These are phyloP conservation scores for Pseudocercospora macadamiae DNA, from an alignment of 2,329 filamentous ascomycete genomes.

Conservation along the genomic window DNA sequence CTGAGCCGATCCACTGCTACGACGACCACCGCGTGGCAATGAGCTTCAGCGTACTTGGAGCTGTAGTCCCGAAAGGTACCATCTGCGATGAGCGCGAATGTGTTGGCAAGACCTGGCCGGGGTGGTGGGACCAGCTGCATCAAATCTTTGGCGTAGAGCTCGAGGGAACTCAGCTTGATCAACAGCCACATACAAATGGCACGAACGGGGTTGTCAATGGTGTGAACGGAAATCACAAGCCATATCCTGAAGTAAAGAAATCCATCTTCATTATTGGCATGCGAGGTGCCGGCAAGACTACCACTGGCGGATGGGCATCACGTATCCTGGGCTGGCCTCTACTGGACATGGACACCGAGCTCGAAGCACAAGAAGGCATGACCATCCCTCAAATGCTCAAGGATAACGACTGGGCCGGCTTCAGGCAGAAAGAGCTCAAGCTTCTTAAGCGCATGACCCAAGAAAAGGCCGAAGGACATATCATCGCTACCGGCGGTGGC, in stretches of 20 bases:
- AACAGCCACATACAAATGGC: slow-evolving; percentile 28
- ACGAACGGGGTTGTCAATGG: slow-evolving; percentile 42
- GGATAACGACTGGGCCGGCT: slow-evolving; percentile 80
- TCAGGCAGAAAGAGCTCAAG: slow-evolving; percentile 76
- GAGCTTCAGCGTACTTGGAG: slow-evolving; percentile 90
- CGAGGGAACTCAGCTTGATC: slow-evolving; percentile 68
- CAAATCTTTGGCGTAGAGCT: slow-evolving; percentile 76
- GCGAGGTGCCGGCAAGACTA: slow-evolving; percentile 96
- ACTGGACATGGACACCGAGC: slow-evolving; percentile 83
- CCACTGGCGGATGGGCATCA: slow-evolving; percentile 83
- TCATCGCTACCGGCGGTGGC: slow-evolving; percentile 93
- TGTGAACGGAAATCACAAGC: slow-evolving; percentile 38
- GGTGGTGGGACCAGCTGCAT: slow-evolving; percentile 92
- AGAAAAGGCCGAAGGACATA: slow-evolving; percentile 72
- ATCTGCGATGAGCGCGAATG: slow-evolving; percentile 89
- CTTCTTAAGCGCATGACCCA: slow-evolving; percentile 74
- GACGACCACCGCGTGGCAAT: slow-evolving; percentile 98
- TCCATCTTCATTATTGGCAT: slow-evolving; percentile 96
- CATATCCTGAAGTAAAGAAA: slow-evolving; percentile 46
- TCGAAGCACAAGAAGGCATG: slow-evolving; percentile 73
- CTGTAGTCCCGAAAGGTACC: slow-evolving; percentile 70
- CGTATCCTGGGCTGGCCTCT: slow-evolving; percentile 74
- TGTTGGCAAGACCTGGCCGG: slow-evolving; percentile 96
- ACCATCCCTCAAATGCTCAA: slow-evolving; percentile 86
- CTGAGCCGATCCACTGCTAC: slow-evolving; percentile 82